Conservation (phyloP, 805 yeast genomes). For the Candida ipomoeae region DNA sequence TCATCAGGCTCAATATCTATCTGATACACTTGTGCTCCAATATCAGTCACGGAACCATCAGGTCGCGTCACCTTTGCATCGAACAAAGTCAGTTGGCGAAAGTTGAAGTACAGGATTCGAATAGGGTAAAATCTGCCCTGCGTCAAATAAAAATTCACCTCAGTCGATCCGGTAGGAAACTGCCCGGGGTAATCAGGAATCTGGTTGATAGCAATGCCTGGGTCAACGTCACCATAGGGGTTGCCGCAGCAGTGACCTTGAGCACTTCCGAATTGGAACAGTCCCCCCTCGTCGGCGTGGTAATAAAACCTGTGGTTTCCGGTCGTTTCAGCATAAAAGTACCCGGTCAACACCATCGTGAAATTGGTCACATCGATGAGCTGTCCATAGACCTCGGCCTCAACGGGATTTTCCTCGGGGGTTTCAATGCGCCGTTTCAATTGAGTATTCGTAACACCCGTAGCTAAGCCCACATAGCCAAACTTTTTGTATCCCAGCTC, state of each 20-base stretch:
- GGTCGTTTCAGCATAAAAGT: not conserved
- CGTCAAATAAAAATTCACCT: not conserved
- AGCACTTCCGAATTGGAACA: not conserved
- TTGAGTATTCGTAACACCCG: not conserved
- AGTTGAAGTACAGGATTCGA: constrained; percentile 1
- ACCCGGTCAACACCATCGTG: not conserved
- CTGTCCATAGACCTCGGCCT: not conserved
- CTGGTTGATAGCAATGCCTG: constrained; percentile 7
- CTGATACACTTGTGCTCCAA: constrained; percentile 9
- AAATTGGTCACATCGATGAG: not conserved
- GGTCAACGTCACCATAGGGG: constrained; percentile 11
- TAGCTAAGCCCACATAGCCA: constrained; percentile 3
- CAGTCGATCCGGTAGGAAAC: constrained; percentile 3
- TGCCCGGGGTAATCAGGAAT: constrained; percentile 10
- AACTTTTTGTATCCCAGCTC: not conserved
- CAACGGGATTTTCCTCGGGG: not conserved
- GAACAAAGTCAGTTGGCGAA: constrained; percentile 10
- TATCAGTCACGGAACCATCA: not conserved
- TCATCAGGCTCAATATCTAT: constrained; percentile 3
- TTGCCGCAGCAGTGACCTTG: constrained; percentile 10
- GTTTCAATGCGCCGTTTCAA: not conserved
- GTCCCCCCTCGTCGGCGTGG: not conserved
- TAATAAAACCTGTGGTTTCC: not conserved
- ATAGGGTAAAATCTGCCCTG: constrained; percentile 1
- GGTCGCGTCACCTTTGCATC: not conserved